Conservation (phyloP, 1,284 basidiomycete species). For the Cystobasidium sp. region DNA sequence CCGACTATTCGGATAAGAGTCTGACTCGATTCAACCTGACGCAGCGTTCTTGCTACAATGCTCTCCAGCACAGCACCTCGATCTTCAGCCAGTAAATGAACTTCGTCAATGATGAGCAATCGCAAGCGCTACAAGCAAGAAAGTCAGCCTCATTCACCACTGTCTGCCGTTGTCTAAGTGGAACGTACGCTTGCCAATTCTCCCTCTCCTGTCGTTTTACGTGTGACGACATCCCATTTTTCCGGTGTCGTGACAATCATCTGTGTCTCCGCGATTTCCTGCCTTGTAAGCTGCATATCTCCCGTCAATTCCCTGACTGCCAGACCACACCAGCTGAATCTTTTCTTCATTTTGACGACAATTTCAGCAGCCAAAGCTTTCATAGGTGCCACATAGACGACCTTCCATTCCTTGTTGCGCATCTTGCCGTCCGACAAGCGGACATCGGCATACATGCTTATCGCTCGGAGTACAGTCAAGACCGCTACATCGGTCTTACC, state of each 20-base stretch:
- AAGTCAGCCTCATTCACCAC: neutral
- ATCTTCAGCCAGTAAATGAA: slow-evolving; percentile 96
- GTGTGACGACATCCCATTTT: slow-evolving; percentile 99
- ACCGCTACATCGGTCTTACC: slow-evolving; percentile 99
- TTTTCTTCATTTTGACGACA: slow-evolving; percentile 86
- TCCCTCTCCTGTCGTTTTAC: slow-evolving; percentile 83
- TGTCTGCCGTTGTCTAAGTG: neutral
- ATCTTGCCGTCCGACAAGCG: slow-evolving; percentile 54
- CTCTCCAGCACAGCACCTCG: slow-evolving; percentile 98
- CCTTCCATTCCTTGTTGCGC: slow-evolving; percentile 80
- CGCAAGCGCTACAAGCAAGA: slow-evolving; percentile 72
- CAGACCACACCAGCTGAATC: slow-evolving; percentile 87
- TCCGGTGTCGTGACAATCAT: slow-evolving; percentile 99
- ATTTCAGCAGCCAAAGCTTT: slow-evolving; percentile 97
- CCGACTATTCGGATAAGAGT: slow-evolving; percentile 98
- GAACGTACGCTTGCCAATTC: slow-evolving; percentile 81
- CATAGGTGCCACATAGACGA: slow-evolving; percentile 99
- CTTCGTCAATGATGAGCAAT: slow-evolving; percentile 96
- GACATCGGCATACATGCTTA: slow-evolving; percentile 70
- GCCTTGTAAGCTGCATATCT: slow-evolving; percentile 96
- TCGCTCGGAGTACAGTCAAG: slow-evolving; percentile 85
- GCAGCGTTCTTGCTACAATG: slow-evolving; percentile 92
- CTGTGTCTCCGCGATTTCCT: slow-evolving; percentile 93
- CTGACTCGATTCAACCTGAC: slow-evolving; percentile 94
- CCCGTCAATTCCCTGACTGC: slow-evolving; percentile 92